Evolutionary conservation across 306 rosid species (phyloP).

Genomic region (Ziziphus jujuba): DNA sequence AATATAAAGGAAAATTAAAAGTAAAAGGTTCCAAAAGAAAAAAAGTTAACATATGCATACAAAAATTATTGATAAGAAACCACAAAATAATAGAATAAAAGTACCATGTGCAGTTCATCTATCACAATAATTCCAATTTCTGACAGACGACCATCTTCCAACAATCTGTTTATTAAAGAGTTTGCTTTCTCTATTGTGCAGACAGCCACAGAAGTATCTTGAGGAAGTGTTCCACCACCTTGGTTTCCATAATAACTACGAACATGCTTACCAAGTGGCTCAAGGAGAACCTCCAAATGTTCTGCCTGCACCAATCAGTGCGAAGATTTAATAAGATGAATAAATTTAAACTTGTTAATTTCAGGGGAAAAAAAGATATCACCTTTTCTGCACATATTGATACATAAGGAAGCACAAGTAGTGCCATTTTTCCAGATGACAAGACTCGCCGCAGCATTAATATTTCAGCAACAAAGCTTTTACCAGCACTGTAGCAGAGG

Average conservation of each 20-base stretch:
- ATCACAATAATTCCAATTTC: constrained; percentile 96
- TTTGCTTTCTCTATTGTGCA: constrained; percentile 99
- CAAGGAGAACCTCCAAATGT: constrained; percentile 88
- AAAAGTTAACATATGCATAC: background rate
- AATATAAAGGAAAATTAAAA: constrained; percentile 9
- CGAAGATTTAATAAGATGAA: constrained; percentile 15
- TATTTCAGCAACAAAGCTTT: constrained; percentile 97
- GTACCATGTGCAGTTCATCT: constrained; percentile 98
- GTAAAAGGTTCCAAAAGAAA: background rate
- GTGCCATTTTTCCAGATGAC: constrained; percentile 78
- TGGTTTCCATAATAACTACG: constrained; percentile 97
- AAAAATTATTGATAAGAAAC: background rate
- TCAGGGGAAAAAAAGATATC: constrained; percentile 9
- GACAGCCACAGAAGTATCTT: constrained; percentile 93
- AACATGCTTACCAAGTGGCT: constrained; percentile 88
- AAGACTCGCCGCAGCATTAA: constrained; percentile 82
- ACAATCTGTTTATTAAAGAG: constrained; percentile 76
- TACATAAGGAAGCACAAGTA: constrained; percentile 96
- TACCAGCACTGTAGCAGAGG: constrained; percentile 82
- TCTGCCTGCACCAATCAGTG: constrained; percentile 66
- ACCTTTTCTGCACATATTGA: constrained; percentile 99
- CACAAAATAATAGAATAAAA: constrained; percentile 4
- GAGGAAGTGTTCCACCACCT: constrained; percentile 94
- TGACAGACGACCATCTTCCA: constrained; percentile 90
- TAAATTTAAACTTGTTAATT: constrained; percentile 22